phyloP scores from a whole-genome alignment of 1,284 basidiomycete genomes.

The Takashimella tepidaria region DNA sequence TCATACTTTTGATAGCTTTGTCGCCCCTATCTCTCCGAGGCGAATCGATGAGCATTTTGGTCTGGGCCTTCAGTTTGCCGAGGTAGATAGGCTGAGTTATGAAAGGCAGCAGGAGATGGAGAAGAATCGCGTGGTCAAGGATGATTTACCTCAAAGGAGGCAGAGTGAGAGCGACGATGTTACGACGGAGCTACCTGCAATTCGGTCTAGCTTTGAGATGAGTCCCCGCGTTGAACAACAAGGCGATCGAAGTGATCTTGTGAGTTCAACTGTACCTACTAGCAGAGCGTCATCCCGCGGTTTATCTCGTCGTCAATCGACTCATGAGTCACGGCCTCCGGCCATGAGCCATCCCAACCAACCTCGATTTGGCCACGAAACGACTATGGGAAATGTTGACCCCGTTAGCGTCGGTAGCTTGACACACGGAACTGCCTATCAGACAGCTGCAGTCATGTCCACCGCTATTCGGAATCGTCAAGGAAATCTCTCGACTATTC shows the following conservation, averaged over 20 bases:
- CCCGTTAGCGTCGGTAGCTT: no score
- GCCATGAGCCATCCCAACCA: no score
- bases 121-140: background rate
- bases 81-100: background rate
- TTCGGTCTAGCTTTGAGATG: background rate
- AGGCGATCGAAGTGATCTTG: no score
- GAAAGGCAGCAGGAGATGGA: background rate
- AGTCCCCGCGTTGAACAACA: background rate
- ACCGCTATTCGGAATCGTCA: no score
- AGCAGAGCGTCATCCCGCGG: background rate
- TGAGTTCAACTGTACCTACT: background rate
- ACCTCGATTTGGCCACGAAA: no score
- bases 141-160: background rate
- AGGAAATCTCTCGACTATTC: no score
- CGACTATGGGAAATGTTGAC: no score
- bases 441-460: no score
- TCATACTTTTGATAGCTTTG: no score
- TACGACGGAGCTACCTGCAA: background rate
- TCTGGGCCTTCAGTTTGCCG: background rate
- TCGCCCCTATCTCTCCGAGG: background rate
- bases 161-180: background rate
- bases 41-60: background rate
- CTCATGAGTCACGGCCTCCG: background rate
- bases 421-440: no score
- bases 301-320: background rate